Base-by-base conservation (phyloP, 257 asterid genomes). In the Asclepias syriaca region DNA sequence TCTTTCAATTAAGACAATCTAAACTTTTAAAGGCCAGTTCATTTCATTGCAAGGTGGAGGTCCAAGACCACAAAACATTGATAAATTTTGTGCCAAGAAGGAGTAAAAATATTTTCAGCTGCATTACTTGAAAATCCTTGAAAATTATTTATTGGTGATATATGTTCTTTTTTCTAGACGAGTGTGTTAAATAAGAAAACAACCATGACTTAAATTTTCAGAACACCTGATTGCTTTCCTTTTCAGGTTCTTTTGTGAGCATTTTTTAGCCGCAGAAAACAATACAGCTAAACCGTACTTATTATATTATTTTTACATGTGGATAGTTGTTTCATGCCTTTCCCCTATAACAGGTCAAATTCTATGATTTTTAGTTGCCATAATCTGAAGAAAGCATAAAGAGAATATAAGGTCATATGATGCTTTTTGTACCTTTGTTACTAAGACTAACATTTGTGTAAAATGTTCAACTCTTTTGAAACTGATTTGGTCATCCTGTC, bases 111-210 rank as follows among this genome's bases (percentile, higher is more conserved):
- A 29, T 22, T 21, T 57, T 5, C 37, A 22, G 37, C 27, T 57
- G 64, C 64, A 57, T 22, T 32, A 61, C 45, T 61, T 58, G 24
- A n/a, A 27, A 60, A 32, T 60, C 43, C 66, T 60, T 60, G n/a
- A 32, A 29, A 60, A 29, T 2, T 60, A 5, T 60, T 32, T 32
- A 60, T 60, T 2, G 19, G 15, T 1, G 11, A 8, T 27, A 11
- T 8, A 11, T 29, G 14, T 29, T 19, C 10, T 27, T 59, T 6
- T 43, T 43, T 6, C 7, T 43, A 43, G 48, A 9, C 11, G 7
- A 34, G 32, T 59, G 15, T 12, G 65, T 27, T 27, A 11, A 59
- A 29, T 29, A 29, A 60, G 45, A 29, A 29, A 29, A 27, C 10
- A 13, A 34, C 6, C 19, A 2, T 0, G 12, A 4, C 1, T 14